Base-by-base conservation (phyloP, 768 basidiomycete species). In the Lactarius psammicola region DNA sequence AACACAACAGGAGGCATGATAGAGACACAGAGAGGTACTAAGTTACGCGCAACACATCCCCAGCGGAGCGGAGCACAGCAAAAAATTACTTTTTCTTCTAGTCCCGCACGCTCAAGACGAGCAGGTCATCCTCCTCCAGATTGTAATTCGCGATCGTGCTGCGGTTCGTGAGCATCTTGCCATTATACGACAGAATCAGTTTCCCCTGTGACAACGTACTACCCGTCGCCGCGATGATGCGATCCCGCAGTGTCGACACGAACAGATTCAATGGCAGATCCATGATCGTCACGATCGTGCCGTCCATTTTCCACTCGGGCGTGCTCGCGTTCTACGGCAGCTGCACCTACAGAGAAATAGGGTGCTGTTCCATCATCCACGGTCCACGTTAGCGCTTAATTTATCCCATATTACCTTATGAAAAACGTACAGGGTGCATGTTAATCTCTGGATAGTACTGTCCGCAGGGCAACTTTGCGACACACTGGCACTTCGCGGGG, bases 241-340 rank as follows among this genome's bases (percentile, higher is more conserved):
- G 87, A 75, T 98, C 95, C 49, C 96, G 88, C 26, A 99, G 80
- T 3, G 93, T 91, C 8, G 93, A 92, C 64, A 98, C 90, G 54
- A 96, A 78, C 54, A 94, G 78, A 63, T 85, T 94, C 71, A 97
- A 82, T 10, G 94, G 91, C 36, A 98, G 77, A 64, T 97, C 94
- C 1, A 86, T 83, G 64, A 99, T 82, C 11, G 86, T 86, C 65
- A 95, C 85, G 46, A 86, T 78, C 60, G 81, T 82, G 0, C 95
- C 95, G 72, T 96, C 87, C 61, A 97, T 80, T 72, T 96, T 95
- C 92, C 92, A 96, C 76, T 96, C 95, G 0, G 95, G 89, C 74
- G 92, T 94, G 38, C 87, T 85, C 1, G 88, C 78, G 71, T 95
- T 88, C 60, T 79, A 82, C 1, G 96, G 95, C 69, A 99, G 80